phyloP scores from a whole-genome alignment of 495 filamentous ascomycete genomes.

The Endocarpon pusillum region DNA sequence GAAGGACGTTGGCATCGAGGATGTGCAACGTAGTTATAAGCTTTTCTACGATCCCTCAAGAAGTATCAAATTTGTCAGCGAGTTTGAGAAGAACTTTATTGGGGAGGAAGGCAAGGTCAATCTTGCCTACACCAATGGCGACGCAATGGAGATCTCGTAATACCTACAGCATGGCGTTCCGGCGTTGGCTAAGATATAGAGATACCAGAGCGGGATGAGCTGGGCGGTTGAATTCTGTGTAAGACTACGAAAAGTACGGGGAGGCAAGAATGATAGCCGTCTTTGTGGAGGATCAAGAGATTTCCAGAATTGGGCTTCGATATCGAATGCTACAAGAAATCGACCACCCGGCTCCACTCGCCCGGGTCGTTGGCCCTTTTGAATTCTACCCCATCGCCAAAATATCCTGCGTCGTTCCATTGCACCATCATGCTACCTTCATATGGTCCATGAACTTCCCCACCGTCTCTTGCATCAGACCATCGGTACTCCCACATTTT shows the following conservation, averaged over 20 bases:
- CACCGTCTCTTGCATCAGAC: slow-evolving; percentile 75
- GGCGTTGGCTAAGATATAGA: too few species aligned
- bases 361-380: slow-evolving; percentile 37
- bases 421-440: slow-evolving; percentile 67
- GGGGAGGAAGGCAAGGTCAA: slow-evolving; percentile 67
- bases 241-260: too few species aligned
- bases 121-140: slow-evolving; percentile 48
- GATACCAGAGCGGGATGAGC: not conserved
- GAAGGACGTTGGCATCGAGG: slow-evolving; percentile 63
- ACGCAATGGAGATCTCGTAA: slow-evolving; percentile 73
- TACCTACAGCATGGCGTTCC: too few species aligned
- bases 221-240: not conserved
- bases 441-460: slow-evolving; percentile 68
- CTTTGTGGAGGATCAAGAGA: too few species aligned
- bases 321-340: too few species aligned
- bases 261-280: too few species aligned
- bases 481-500: slow-evolving; percentile 83
- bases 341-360: slow-evolving; percentile 40
- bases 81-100: slow-evolving; percentile 87
- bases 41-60: slow-evolving; percentile 81
- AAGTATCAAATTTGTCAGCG: slow-evolving; percentile 75
- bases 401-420: slow-evolving; percentile 84
- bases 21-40: slow-evolving; percentile 82
- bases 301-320: too few species aligned
- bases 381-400: slow-evolving; percentile 88